These are phyloP conservation scores for Epicoccum nigrum DNA, from an alignment of 2,329 filamentous ascomycete genomes.

Conservation along the genomic window DNA sequence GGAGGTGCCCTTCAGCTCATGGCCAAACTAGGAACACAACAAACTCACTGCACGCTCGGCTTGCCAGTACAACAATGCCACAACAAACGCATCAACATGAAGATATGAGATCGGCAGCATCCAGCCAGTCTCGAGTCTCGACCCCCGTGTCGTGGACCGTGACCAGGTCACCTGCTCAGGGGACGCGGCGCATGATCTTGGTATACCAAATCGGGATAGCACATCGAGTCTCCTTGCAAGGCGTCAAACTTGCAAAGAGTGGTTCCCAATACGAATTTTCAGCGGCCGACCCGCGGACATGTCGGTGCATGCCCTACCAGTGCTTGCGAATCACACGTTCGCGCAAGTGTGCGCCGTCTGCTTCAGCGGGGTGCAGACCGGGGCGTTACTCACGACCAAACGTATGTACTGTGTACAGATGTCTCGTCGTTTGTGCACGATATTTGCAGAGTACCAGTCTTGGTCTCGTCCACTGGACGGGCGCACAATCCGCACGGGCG, in stretches of 20 bases:
- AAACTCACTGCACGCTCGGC: neutral
- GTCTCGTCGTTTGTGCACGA: constrained; percentile 4
- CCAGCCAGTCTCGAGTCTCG: constrained; percentile 32
- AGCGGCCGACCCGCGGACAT: constrained; percentile 8
- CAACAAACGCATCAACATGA: constrained; percentile 5
- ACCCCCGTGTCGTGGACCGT: constrained; percentile 17
- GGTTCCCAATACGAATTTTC: constrained; percentile 19
- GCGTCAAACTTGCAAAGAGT: constrained; percentile 13
- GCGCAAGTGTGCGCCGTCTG: constrained; percentile 12
- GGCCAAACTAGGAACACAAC: too few species aligned
- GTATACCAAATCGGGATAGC: constrained; percentile 13
- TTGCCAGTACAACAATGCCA: constrained; percentile 17
- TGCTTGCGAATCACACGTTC: constrained; percentile 11
- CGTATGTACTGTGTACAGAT: too few species aligned
- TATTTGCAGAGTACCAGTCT: neutral
- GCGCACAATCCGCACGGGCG: neutral
- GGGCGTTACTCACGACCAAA: constrained; percentile 10
- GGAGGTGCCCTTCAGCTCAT: too few species aligned
- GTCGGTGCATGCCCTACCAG: constrained; percentile 5
- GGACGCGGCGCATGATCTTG: constrained; percentile 14
- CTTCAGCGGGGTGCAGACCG: constrained; percentile 14
- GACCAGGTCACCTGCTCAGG: constrained; percentile 15
- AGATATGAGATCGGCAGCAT: constrained; percentile 3
- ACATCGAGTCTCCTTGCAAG: constrained; percentile 1
- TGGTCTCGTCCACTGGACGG: neutral